These are phyloP conservation scores for Opeltia flavorubescens DNA, from an alignment of 495 filamentous ascomycete species.

Conservation along the genomic window DNA sequence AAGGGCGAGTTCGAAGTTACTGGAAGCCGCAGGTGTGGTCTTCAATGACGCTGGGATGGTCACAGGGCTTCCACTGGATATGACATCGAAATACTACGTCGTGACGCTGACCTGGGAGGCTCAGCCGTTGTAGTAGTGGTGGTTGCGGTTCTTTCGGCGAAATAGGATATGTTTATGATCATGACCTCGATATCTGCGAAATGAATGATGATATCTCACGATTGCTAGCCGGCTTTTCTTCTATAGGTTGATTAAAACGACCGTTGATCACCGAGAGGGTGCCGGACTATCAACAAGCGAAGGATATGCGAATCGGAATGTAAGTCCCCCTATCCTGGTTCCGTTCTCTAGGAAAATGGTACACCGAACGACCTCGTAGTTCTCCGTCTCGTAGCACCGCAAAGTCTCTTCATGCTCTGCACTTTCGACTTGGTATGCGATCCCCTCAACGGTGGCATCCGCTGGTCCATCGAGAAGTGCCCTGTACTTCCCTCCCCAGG, in stretches of 20 bases:
- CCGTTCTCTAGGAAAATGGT: constrained; percentile 11
- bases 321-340: neutral
- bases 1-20: neutral
- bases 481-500: constrained; percentile 26
- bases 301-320: constrained; percentile 11
- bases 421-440: constrained; percentile 22
- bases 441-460: constrained; percentile 15
- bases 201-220: too few relatives aligned
- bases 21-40: neutral
- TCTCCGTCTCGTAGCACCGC: constrained; percentile 25
- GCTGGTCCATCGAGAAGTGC: constrained; percentile 23
- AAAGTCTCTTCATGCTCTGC: constrained; percentile 26
- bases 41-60: neutral
- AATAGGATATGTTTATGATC: too few relatives aligned
- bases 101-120: neutral
- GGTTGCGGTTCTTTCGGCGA: too few relatives aligned
- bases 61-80: neutral
- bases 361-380: constrained; percentile 31
- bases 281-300: too few relatives aligned
- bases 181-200: too few relatives aligned
- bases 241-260: too few relatives aligned
- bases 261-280: too few relatives aligned
- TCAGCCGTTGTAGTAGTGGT: too few relatives aligned
- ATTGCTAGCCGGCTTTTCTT: too few relatives aligned
- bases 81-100: neutral